phyloP scores from a whole-genome alignment of 306 rosid species.

The Begonia peltatifolia region DNA sequence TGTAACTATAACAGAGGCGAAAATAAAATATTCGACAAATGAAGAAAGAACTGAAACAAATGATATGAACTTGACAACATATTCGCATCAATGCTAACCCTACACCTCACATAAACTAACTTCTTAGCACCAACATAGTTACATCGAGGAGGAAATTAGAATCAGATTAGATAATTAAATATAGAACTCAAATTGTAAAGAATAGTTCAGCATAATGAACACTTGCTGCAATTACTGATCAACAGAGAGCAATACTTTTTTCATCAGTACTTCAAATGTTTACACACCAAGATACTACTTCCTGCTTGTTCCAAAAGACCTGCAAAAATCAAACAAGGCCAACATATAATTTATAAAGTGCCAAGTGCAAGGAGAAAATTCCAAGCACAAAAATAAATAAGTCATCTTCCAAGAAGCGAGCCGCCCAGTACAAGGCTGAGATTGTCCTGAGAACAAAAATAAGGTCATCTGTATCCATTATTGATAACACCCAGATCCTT shows the following conservation, averaged over 20 bases:
- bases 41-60: too few species aligned
- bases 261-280: conserved; percentile 29
- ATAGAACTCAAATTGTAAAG: conserved; percentile 15
- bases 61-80: too few species aligned
- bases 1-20: conserved; percentile 4
- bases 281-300: conserved; percentile 37
- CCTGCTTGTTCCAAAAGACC: conserved; percentile 48
- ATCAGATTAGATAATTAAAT: conserved; percentile 11
- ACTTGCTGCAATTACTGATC: conserved; percentile 51
- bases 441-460: conserved; percentile 13
- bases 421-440: conserved; percentile 22
- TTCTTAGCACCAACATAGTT: too few species aligned
- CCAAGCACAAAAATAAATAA: conserved; percentile 50
- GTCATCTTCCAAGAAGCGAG: conserved; percentile 40
- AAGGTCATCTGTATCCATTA: not conserved
- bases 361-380: conserved; percentile 18
- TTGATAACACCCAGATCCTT: conserved; percentile 12
- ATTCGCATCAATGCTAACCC: too few species aligned
- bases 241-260: conserved; percentile 39
- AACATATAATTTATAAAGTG: conserved; percentile 44
- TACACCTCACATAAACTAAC: too few species aligned
- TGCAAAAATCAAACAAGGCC: conserved; percentile 61
- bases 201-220: conserved; percentile 78
- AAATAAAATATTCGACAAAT: not conserved
- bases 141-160: conserved; percentile 2